Evolutionary conservation across 1,139 yeast genomes (phyloP).

Genomic region (Pneumocystis murina): DNA sequence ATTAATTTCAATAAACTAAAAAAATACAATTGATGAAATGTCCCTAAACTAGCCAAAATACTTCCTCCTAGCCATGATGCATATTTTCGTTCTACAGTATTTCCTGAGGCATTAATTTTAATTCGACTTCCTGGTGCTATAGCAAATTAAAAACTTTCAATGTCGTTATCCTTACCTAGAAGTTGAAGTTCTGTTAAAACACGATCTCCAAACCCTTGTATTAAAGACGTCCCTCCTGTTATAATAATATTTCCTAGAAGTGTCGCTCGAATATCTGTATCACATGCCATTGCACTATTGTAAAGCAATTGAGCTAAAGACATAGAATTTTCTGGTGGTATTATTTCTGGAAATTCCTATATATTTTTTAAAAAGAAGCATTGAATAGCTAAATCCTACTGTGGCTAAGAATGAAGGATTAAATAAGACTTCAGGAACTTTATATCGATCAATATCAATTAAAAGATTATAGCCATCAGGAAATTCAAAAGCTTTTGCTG

Average conservation of each 20-base stretch:
- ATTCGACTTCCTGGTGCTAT: constrained; percentile 84
- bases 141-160: neutral
- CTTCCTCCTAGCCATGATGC: constrained; percentile 96
- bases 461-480: constrained; percentile 53
- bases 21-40: constrained; percentile 57
- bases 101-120: constrained; percentile 78
- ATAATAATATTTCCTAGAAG: constrained; percentile 83
- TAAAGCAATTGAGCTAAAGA: constrained; percentile 62
- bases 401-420: constrained; percentile 20
- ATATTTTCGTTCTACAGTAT: constrained; percentile 62
- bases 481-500: constrained; percentile 51
- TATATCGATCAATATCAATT: constrained; percentile 47
- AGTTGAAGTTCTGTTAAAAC: constrained; percentile 57
- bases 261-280: constrained; percentile 80
- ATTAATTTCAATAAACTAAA: neutral
- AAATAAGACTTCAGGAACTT: constrained; percentile 61
- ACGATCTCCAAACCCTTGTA: constrained; percentile 81
- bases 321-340: constrained; percentile 18
- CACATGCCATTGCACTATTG: constrained; percentile 48
- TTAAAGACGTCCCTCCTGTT: constrained; percentile 75
- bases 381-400: neutral
- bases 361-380: constrained; percentile 11
- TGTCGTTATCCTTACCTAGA: neutral
- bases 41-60: constrained; percentile 79
- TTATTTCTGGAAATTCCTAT: constrained; percentile 5